Percentiles rank a stretch among this genome's conserved stretches.
phyloP scores from a whole-genome alignment of 306 rosid genomes.

The Vigna trinervia region DNA sequence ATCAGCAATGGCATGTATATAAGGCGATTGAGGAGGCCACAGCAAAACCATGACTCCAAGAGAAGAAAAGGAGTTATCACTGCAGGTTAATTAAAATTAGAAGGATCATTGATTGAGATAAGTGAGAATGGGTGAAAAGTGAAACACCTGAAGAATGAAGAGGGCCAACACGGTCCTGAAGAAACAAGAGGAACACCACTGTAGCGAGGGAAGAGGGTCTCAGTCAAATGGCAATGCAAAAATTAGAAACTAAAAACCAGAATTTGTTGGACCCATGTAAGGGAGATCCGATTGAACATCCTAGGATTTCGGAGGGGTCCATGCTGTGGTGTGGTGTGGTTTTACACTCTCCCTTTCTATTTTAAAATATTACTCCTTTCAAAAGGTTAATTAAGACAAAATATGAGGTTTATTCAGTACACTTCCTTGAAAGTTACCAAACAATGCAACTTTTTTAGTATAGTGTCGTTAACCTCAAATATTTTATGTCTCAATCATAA shows the following conservation, averaged over 20 bases:
- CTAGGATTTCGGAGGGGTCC: slow-evolving; percentile 12
- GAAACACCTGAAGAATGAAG: neutral
- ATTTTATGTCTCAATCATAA: neutral
- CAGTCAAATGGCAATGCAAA: neutral
- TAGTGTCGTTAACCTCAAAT: neutral
- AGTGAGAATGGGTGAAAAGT: neutral
- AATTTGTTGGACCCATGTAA: slow-evolving; percentile 37
- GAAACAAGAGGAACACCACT: neutral
- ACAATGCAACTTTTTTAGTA: neutral
- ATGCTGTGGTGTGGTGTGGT: neutral
- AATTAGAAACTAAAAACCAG: neutral
- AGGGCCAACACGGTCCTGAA: slow-evolving; percentile 7
- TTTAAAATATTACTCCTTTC: no score
- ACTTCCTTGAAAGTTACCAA: neutral
- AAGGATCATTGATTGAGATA: neutral
- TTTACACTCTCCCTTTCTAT: no score
- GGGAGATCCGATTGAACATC: slow-evolving; percentile 25
- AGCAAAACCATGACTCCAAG: neutral
- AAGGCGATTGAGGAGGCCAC: neutral
- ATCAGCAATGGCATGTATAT: neutral
- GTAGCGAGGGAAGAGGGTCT: neutral
- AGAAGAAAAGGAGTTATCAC: neutral
- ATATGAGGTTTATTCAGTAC: neutral
- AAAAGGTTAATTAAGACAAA: no score
- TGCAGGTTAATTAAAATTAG: neutral